Percentiles rank a stretch among this genome's conserved stretches.
phyloP scores from a whole-genome alignment of 371 early-diverging fungal genomes.

The Apophysomyces ossiformis region DNA sequence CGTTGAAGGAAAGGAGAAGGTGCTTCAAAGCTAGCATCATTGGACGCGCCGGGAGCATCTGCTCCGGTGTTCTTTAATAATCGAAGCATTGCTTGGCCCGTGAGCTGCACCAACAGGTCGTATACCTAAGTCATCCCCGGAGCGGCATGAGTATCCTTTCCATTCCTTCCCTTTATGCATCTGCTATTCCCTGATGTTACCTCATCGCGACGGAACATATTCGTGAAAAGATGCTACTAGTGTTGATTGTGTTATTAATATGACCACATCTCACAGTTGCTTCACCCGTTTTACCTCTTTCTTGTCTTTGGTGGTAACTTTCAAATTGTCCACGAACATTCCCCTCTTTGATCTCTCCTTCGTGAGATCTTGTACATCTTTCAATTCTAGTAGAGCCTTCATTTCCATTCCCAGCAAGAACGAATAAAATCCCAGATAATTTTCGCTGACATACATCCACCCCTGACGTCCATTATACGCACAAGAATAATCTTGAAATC shows the following conservation, averaged over 20 bases:
- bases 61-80: slow-evolving; percentile 79
- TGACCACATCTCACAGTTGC: neutral
- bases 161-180: neutral
- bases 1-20: neutral
- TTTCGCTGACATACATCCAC: slow-evolving; percentile 95
- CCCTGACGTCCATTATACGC: slow-evolving; percentile 90
- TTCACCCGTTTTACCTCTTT: slow-evolving; percentile 63
- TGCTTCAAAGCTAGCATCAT: slow-evolving; percentile 17
- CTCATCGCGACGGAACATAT: slow-evolving; percentile 94
- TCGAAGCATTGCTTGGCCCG: slow-evolving; percentile 83
- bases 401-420: slow-evolving; percentile 92
- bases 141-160: neutral
- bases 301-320: slow-evolving; percentile 77
- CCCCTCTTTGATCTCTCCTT: slow-evolving; percentile 90
- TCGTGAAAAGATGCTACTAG: slow-evolving; percentile 80
- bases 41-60: slow-evolving; percentile 66
- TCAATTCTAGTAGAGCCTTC: slow-evolving; percentile 86
- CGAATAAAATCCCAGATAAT: slow-evolving; percentile 93
- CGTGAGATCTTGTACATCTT: slow-evolving; percentile 84
- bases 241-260: neutral
- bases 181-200: slow-evolving; percentile 17
- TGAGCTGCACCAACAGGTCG: slow-evolving; percentile 88
- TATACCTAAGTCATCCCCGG: slow-evolving; percentile 58
- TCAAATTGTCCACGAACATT: slow-evolving; percentile 85
- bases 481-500: slow-evolving; percentile 84